Percentiles rank a stretch among this genome's conserved stretches.
Evolutionary conservation across 805 yeast species (phyloP).

Genomic region (Zygosaccharomyces lentus): DNA sequence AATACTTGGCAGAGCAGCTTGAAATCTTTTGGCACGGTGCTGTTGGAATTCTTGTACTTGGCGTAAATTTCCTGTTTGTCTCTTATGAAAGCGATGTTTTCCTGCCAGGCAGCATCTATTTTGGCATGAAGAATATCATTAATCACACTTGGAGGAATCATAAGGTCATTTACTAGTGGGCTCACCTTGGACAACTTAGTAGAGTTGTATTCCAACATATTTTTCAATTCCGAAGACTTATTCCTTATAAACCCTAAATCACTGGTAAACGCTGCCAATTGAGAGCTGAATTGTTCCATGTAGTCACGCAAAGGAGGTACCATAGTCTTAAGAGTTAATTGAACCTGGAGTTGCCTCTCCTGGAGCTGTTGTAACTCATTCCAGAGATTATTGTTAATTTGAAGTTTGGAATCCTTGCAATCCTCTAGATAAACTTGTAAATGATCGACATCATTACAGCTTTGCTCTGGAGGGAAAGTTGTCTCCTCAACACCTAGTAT

Average conservation of each 20-base stretch:
- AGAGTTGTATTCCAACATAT: conserved; percentile 46
- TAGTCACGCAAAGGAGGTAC: conserved; percentile 50
- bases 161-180: conserved; percentile 70
- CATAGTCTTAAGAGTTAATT: conserved; percentile 24
- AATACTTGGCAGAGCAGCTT: conserved; percentile 29
- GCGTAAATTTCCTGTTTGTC: conserved; percentile 57
- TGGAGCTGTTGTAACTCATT: conserved; percentile 19
- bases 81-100: conserved; percentile 51
- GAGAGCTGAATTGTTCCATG: conserved; percentile 52
- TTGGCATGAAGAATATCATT: conserved; percentile 54
- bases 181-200: conserved; percentile 50
- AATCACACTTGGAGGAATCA: conserved; percentile 71
- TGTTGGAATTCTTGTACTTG: conserved; percentile 32
- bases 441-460: conserved; percentile 3
- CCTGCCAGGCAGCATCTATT: conserved; percentile 58
- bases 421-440: conserved; percentile 9
- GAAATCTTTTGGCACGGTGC: conserved; percentile 28
- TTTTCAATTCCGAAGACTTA: conserved; percentile 47
- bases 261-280: conserved; percentile 50
- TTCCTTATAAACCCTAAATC: conserved; percentile 60
- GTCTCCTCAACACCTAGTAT: conserved; percentile 13
- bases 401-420: conserved; percentile 11
- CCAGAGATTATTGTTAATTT: conserved; percentile 14
- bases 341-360: conserved; percentile 17
- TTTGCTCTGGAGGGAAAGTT: background rate